phyloP scores from a whole-genome alignment of 208 protist genomes.

The Trypanosomatidae sp. region DNA sequence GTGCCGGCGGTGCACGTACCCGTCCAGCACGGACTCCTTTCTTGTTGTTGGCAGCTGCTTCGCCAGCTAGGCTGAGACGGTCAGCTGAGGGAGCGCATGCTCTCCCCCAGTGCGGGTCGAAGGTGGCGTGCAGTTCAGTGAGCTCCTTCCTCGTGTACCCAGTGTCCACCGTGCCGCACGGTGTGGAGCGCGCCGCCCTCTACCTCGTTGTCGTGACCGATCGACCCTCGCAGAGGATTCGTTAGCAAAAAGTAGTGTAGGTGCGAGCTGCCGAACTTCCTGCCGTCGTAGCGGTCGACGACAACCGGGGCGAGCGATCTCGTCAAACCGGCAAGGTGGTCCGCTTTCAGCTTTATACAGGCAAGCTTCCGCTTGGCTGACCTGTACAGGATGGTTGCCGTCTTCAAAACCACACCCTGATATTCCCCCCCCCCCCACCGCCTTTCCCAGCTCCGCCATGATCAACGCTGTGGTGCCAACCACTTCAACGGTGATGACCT shows the following conservation, averaged over 20 bases:
- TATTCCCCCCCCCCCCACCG: background rate
- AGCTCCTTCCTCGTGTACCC: conserved; percentile 61
- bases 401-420: conserved; percentile 64
- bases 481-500: conserved; percentile 31
- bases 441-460: conserved; percentile 30
- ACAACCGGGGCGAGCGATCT: background rate
- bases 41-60: conserved; percentile 30
- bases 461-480: conserved; percentile 32
- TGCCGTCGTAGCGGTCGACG: conserved; percentile 37
- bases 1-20: conserved; percentile 40
- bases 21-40: conserved; percentile 47
- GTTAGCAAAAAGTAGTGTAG: conserved; percentile 57
- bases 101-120: conserved; percentile 51
- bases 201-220: conserved; percentile 1
- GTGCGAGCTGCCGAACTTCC: conserved; percentile 47
- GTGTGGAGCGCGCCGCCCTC: conserved; percentile 30
- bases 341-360: conserved; percentile 78
- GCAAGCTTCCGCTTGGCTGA: conserved; percentile 44
- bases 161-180: conserved; percentile 62
- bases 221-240: background rate
- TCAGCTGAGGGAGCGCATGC: conserved; percentile 17
- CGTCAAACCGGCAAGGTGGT: conserved; percentile 36
- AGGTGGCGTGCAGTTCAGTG: conserved; percentile 17
- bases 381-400: conserved; percentile 27
- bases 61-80: conserved; percentile 37